phyloP scores from a whole-genome alignment of 1,284 basidiomycete genomes.

The Cryptococcus sp. region DNA sequence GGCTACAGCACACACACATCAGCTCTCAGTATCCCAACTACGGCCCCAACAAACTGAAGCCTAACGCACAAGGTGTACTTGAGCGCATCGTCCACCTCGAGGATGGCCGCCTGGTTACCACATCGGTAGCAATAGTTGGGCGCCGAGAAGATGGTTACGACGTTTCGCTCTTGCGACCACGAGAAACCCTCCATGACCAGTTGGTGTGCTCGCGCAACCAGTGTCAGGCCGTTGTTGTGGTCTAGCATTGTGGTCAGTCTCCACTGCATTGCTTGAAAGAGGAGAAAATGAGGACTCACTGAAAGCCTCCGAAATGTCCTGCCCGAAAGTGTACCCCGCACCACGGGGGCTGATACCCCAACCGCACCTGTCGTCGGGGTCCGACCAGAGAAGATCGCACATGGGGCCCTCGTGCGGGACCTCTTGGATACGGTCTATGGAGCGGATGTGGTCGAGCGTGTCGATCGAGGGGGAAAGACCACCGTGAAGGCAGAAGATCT shows the following conservation, averaged over 20 bases:
- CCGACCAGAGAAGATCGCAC: conserved; percentile 99
- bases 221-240: conserved; percentile 96
- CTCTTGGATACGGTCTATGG: conserved; percentile 97
- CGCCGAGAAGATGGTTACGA: conserved; percentile 99
- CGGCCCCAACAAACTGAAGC: background rate
- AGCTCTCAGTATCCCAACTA: conserved; percentile 6
- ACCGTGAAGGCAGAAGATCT: conserved; percentile 99
- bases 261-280: background rate
- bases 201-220: conserved; percentile 94
- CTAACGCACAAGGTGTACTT: conserved; percentile 53
- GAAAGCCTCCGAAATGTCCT: conserved; percentile 77
- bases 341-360: conserved; percentile 99
- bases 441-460: conserved; percentile 97
- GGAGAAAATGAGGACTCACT: conserved; percentile 36
- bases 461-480: conserved; percentile 98
- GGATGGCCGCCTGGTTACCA: conserved; percentile 98
- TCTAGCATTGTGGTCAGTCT: conserved; percentile 49
- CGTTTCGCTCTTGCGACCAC: conserved; percentile 98
- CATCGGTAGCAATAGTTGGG: conserved; percentile 99
- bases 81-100: conserved; percentile 90
- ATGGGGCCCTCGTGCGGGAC: conserved; percentile 99
- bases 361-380: conserved; percentile 97
- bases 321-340: conserved; percentile 98
- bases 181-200: conserved; percentile 93
- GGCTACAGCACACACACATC: conserved; percentile 54